These are phyloP conservation scores for Trypanosoma lewisi DNA, from an alignment of 208 protist genomes.

Conservation along the genomic window DNA sequence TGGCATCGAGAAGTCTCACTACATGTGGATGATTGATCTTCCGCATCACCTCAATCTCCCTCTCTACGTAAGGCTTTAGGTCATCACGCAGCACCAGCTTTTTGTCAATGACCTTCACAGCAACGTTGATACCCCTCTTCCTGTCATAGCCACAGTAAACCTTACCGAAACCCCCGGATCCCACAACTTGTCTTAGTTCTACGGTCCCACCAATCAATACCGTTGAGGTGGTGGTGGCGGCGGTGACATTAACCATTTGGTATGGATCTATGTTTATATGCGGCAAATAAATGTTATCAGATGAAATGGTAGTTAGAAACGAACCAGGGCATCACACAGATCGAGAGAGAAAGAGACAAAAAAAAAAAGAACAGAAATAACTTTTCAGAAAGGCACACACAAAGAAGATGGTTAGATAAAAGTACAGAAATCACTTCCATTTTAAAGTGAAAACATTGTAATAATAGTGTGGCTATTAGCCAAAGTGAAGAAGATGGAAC, in stretches of 20 bases:
- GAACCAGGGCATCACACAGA: background rate
- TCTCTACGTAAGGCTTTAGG: conserved; percentile 74
- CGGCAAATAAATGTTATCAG: background rate
- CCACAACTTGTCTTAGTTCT: conserved; percentile 80
- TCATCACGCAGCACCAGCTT: conserved; percentile 59
- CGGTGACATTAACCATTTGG: conserved; percentile 14
- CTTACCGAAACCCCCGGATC: conserved; percentile 85
- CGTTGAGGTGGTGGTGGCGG: too few relatives aligned
- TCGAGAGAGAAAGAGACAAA: conserved; percentile 16
- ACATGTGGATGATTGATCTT: conserved; percentile 95
- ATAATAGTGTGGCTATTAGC: background rate
- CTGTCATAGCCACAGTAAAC: conserved; percentile 84
- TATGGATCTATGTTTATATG: background rate
- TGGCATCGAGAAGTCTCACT: conserved; percentile 93
- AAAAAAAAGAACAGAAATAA: conserved; percentile 13
- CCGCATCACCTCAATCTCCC: conserved; percentile 97
- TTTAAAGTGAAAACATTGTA: too few relatives aligned
- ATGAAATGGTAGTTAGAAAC: conserved; percentile 10
- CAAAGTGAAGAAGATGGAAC: background rate
- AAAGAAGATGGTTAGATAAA: too few relatives aligned
- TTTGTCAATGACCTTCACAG: conserved; percentile 92
- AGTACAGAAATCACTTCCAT: too few relatives aligned
- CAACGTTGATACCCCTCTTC: conserved; percentile 75
- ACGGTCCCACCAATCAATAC: conserved; percentile 67
- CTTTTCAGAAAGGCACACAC: conserved; percentile 14